Percentiles rank a stretch among this genome's conserved stretches.
These are phyloP conservation scores for Verticillium dahliae DNA, from an alignment of 2,329 filamentous ascomycete species.

Conservation along the genomic window DNA sequence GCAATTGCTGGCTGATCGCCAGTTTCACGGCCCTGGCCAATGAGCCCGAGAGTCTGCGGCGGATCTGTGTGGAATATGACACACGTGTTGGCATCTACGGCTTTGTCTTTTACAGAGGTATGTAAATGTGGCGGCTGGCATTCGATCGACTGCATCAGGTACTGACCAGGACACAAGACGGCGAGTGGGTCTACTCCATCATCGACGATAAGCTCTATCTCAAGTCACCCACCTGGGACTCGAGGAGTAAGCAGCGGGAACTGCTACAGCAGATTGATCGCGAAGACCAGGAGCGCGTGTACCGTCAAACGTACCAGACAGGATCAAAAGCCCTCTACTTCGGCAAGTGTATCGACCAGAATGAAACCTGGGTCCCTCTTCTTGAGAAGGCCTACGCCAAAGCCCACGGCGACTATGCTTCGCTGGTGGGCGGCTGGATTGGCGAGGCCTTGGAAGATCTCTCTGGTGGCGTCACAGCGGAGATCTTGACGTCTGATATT, in stretches of 20 bases:
- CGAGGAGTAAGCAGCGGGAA: slow-evolving; percentile 66
- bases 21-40: slow-evolving; percentile 72
- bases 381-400: slow-evolving; percentile 82
- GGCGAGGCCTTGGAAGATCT: slow-evolving; percentile 55
- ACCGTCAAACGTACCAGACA: slow-evolving; percentile 64
- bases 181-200: slow-evolving; percentile 87
- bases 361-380: slow-evolving; percentile 77
- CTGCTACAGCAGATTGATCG: slow-evolving; percentile 70
- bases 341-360: slow-evolving; percentile 66
- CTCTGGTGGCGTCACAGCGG: slow-evolving; percentile 63
- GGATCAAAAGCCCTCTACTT: slow-evolving; percentile 75
- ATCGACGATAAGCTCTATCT: slow-evolving; percentile 88
- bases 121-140: too few relatives aligned
- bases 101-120: slow-evolving; percentile 75
- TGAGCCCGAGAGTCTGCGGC: slow-evolving; percentile 62
- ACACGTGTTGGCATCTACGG: slow-evolving; percentile 74
- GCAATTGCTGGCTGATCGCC: slow-evolving; percentile 82
- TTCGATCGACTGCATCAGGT: too few relatives aligned
- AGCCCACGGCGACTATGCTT: slow-evolving; percentile 70
- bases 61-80: slow-evolving; percentile 70
- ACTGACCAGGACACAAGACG: slow-evolving; percentile 41
- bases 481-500: slow-evolving; percentile 63
- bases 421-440: slow-evolving; percentile 65
- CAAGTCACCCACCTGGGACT: slow-evolving; percentile 75
- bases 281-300: slow-evolving; percentile 64